Evolutionary conservation across 371 early-diverging fungal species (phyloP), one percentile per base, ranked within the genome.

Genomic region (Vairimorpha apis): DNA sequence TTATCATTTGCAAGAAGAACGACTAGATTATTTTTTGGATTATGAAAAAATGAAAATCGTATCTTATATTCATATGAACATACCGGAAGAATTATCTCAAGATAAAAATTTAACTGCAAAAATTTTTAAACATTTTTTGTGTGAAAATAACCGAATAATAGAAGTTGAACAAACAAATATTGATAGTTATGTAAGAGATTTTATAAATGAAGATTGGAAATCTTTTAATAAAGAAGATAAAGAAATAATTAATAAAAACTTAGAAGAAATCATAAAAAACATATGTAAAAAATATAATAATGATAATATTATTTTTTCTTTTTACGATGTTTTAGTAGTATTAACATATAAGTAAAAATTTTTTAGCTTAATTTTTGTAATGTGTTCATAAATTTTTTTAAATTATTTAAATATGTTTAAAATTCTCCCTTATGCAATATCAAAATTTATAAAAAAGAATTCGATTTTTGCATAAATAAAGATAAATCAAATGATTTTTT

Each of bases 121-220:
- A 53, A 53, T 53, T 8, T 53, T 53, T 29, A 53, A 53, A 53
- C 55, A 53, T 53, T 29, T 53, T 25, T 3, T 53, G 2, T 25
- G 8, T 53, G 55, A 53, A 25, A 3, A 53, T 53, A 18, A 53
- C 21, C 5, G 27, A 53, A 29, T 14, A 53, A 29, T 27, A 25
- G 55, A 25, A 53, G 27, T 27, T 7, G 27, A 53, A 29, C 7
- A 23, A 27, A 7, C 1, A 7, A 16, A 25, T 29, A 21, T 25
- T 53, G 55, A 25, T n/a, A n/a, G n/a, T n/a, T n/a, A n/a, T n/a
- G n/a, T n/a, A n/a, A n/a, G n/a, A n/a, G n/a, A n/a, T n/a, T n/a
- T n/a, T n/a, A n/a, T n/a, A n/a, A n/a, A n/a, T n/a, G n/a, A n/a
- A n/a, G n/a, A n/a, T n/a, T n/a, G n/a, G n/a, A n/a, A n/a, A n/a